phyloP scores from a whole-genome alignment of 2,329 filamentous ascomycete genomes.

The Trematosphaeria pertusa region DNA sequence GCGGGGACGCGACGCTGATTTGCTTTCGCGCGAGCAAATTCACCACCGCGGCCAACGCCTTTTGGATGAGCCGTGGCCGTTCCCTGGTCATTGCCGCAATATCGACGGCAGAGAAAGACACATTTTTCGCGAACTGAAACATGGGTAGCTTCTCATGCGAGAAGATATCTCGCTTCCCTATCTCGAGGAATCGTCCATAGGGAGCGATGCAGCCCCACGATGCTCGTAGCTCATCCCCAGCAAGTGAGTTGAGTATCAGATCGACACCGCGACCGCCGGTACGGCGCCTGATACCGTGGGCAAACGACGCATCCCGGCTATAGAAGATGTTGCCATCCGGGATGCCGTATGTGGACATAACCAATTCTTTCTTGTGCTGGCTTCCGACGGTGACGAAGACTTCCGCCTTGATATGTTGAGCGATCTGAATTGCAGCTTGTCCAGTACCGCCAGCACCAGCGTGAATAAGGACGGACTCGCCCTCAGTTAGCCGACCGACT shows the following conservation, averaged over 20 bases:
- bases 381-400: slow-evolving; percentile 22
- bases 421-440: slow-evolving; percentile 12
- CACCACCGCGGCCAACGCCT: too few species aligned
- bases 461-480: slow-evolving; percentile 36
- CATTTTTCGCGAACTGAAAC: too few species aligned
- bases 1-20: too few species aligned
- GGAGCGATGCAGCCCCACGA: slow-evolving; percentile 35
- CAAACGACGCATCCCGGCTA: slow-evolving; percentile 17
- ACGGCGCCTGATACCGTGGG: slow-evolving; percentile 13
- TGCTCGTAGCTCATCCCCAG: slow-evolving; percentile 29
- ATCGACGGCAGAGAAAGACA: too few species aligned
- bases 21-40: too few species aligned
- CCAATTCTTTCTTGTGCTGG: too few species aligned
- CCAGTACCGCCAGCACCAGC: slow-evolving; percentile 22
- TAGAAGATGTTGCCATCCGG: slow-evolving; percentile 38
- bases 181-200: slow-evolving; percentile 39
- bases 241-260: slow-evolving; percentile 40
- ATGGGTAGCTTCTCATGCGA: too few species aligned
- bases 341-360: too few species aligned
- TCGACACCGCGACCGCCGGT: slow-evolving; percentile 40
- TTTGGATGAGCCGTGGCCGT: too few species aligned
- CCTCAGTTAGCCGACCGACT: slow-evolving; percentile 9
- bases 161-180: slow-evolving; percentile 18
- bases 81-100: too few species aligned
- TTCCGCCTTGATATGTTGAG: slow-evolving; percentile 13